Base-by-base conservation (phyloP, 352 stramenopile genomes). In the Pythium brachiatum region DNA sequence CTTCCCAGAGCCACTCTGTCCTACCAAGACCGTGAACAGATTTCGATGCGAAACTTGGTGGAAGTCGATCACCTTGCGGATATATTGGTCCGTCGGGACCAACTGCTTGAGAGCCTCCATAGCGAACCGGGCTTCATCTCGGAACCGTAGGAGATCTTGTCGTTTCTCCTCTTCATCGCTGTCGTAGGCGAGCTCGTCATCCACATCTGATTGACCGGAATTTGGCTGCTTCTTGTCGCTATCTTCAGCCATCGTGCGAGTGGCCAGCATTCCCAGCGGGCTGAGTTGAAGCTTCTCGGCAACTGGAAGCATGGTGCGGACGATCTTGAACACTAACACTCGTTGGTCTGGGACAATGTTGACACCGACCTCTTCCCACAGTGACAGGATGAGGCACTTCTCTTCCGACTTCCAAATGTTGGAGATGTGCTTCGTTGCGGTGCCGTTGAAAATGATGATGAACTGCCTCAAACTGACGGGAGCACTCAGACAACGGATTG, bases 31-130 rank as follows among this genome's bases (percentile, higher is more conserved):
- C 13, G 72, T 79, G 20, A 88, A 51, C 5, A 77, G 62, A 3
- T 69, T 68, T 18, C 60, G 67, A 23, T 36, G 69, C 9, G 79
- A 66, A 15, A 89, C 52, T 41, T 86, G 69, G 36, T 87, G 81
- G n/a, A 89, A 23, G 21, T 92, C 80, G 23, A 84, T 50, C 7
- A 89, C 32, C 64, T 90, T 92, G 1, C 79, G 68, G 3, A 84
- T 23, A 47, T 86, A 81, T 7, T 68, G 32, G 32, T 73, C 67
- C n/a, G 67, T 70, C 4, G 39, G n/a, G 5, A 69, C 55, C 7
- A 64, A 54, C 23, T 60, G 41, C 11, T 62, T 27, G 7, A 13
- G 16, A 16, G n/a, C 32, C 13, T 70, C 57, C 12, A 66, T 38
- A 11, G 54, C 21, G 4, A 27, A 13, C 9, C 57, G 50, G 1